Conservation (phyloP, 2,329 filamentous ascomycete genomes). For the Shiraia sp. region DNA sequence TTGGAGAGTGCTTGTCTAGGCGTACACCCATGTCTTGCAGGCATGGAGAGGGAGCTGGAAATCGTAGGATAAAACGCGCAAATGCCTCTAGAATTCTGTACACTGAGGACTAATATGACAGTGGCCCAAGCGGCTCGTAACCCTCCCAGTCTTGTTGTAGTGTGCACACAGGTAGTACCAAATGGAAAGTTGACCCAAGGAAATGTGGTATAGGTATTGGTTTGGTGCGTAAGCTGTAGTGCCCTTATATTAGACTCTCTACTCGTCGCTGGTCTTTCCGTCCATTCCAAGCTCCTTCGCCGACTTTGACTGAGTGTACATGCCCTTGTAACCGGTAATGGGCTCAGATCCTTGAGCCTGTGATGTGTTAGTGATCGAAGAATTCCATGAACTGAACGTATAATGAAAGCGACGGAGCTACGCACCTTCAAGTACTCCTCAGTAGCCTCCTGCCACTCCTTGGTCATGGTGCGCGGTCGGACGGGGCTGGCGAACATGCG, state of each 20-base stretch:
- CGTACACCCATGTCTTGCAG: slow-evolving; percentile 21
- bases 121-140: slow-evolving; percentile 28
- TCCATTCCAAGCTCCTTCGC: slow-evolving; percentile 32
- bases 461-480: slow-evolving; percentile 82
- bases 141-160: slow-evolving; percentile 31
- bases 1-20: slow-evolving; percentile 23
- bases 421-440: slow-evolving; percentile 93
- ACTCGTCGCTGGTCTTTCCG: slow-evolving; percentile 39
- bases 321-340: slow-evolving; percentile 46
- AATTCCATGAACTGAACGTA: background rate
- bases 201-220: slow-evolving; percentile 39
- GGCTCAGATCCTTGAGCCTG: slow-evolving; percentile 44
- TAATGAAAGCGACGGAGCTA: slow-evolving; percentile 17
- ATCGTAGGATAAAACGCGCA: slow-evolving; percentile 22
- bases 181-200: slow-evolving; percentile 41
- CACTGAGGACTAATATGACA: slow-evolving; percentile 45
- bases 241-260: slow-evolving; percentile 24
- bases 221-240: slow-evolving; percentile 32
- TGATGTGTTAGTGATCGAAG: slow-evolving; percentile 18
- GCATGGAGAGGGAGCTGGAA: slow-evolving; percentile 21
- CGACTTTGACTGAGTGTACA: slow-evolving; percentile 46
- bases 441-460: slow-evolving; percentile 93
- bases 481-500: slow-evolving; percentile 70
- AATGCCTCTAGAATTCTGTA: slow-evolving; percentile 45
- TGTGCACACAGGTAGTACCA: slow-evolving; percentile 44